phyloP scores from a whole-genome alignment of 2,329 filamentous ascomycete species.

The Microthyrium microscopicum region DNA sequence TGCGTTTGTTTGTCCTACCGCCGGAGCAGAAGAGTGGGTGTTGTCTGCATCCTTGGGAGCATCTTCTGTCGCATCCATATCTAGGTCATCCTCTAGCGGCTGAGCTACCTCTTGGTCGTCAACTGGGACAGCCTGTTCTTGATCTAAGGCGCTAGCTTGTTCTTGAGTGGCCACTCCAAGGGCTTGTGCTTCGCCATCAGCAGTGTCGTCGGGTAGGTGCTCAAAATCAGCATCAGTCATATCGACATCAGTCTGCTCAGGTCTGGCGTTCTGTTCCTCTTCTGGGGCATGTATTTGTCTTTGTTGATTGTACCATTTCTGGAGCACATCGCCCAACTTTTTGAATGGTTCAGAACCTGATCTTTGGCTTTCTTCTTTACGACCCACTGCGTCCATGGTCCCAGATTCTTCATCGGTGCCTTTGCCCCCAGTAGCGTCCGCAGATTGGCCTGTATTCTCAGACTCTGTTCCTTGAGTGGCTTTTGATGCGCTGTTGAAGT shows the following conservation, averaged over 20 bases:
- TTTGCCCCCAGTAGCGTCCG: conserved; percentile 46
- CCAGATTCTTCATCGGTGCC: conserved; percentile 28
- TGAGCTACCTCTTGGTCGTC: conserved; percentile 32
- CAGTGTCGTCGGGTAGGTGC: conserved; percentile 73
- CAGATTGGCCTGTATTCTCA: conserved; percentile 46
- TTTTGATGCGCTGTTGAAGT: conserved; percentile 36
- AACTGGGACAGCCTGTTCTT: conserved; percentile 30
- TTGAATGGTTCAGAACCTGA: conserved; percentile 46
- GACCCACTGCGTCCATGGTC: conserved; percentile 19
- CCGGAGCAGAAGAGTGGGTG: conserved; percentile 28
- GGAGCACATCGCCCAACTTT: conserved; percentile 82
- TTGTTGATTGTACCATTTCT: conserved; percentile 83
- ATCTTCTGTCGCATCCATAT: conserved; percentile 8
- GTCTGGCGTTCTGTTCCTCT: conserved; percentile 30
- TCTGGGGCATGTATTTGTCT: conserved; percentile 47
- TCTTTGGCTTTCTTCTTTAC: conserved; percentile 17
- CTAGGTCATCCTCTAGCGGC: conserved; percentile 1
- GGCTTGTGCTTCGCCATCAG: conserved; percentile 73
- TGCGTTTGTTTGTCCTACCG: conserved; percentile 29
- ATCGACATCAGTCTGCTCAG: conserved; percentile 44
- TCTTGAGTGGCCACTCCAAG: conserved; percentile 79
- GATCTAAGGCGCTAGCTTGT: conserved; percentile 69
- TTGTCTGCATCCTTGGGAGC: conserved; percentile 13
- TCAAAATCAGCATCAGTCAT: conserved; percentile 76
- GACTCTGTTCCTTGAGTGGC: conserved; percentile 50